Evolutionary conservation across 208 protist species (phyloP).

Genomic region (Crithidia bombi): DNA sequence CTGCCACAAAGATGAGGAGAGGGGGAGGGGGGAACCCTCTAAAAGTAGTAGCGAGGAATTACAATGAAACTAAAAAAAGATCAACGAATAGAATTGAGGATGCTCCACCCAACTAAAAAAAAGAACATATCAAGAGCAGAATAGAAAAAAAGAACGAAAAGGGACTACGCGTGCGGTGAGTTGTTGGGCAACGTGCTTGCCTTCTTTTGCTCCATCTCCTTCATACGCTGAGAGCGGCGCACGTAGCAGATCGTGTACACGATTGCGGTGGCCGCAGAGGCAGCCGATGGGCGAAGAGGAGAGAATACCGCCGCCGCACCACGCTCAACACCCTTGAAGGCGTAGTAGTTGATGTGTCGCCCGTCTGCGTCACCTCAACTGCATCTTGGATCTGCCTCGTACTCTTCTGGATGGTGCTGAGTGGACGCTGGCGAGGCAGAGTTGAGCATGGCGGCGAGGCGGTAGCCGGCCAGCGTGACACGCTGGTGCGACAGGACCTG

Average conservation of each 20-base stretch:
- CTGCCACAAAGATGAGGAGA: background rate
- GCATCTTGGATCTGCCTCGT: conserved; percentile 17
- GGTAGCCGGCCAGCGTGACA: conserved; percentile 44
- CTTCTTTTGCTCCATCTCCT: background rate
- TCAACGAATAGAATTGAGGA: background rate
- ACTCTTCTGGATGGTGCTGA: conserved; percentile 27
- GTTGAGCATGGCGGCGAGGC: conserved; percentile 37
- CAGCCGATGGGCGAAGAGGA: conserved; percentile 25
- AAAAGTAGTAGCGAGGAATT: no score
- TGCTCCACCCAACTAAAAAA: no score
- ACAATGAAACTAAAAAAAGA: no score
- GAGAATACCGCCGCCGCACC: conserved; percentile 18
- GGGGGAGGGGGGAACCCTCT: no score
- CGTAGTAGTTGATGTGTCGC: conserved; percentile 37
- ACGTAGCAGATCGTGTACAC: background rate
- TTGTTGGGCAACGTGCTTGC: background rate
- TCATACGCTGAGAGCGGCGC: background rate
- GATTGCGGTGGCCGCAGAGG: conserved; percentile 14
- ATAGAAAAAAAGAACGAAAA: no score
- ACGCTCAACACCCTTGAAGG: conserved; percentile 18
- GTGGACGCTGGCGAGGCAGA: conserved; percentile 22
- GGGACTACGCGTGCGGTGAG: background rate
- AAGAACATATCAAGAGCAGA: no score
- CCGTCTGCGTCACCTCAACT: conserved; percentile 11
- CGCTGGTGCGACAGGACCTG: conserved; percentile 15